phyloP scores from a whole-genome alignment of 208 protist genomes.

The Borovskyia barvae region DNA sequence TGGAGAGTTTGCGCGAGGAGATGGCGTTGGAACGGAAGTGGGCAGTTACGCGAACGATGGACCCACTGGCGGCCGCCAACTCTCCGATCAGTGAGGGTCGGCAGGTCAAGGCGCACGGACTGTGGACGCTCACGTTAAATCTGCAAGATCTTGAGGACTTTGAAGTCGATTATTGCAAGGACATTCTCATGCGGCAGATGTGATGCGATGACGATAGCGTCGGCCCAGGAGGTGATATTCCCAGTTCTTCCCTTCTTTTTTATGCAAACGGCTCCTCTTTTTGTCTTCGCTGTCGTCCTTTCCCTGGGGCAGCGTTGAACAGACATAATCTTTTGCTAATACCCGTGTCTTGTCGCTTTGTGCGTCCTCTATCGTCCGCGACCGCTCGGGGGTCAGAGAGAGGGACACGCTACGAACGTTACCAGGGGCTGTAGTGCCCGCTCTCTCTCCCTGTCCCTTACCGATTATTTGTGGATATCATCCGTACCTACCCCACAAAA shows the following conservation, averaged over 20 bases:
- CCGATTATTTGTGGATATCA: too few species aligned
- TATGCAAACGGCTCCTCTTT: too few species aligned
- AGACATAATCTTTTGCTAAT: too few species aligned
- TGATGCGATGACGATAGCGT: conserved; percentile 15
- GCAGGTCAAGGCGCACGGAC: conserved; percentile 69
- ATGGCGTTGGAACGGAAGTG: conserved; percentile 88
- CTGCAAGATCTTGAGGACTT: conserved; percentile 90
- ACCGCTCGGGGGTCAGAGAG: too few species aligned
- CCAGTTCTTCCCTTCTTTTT: neutral
- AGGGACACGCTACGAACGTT: too few species aligned
- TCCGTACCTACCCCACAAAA: too few species aligned
- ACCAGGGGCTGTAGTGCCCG: too few species aligned
- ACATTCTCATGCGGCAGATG: conserved; percentile 72
- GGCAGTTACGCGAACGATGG: conserved; percentile 81
- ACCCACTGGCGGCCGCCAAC: conserved; percentile 72
- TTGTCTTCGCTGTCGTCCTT: too few species aligned
- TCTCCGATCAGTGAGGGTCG: conserved; percentile 85
- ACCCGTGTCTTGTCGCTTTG: neutral
- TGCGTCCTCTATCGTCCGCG: neutral
- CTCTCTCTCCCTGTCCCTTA: too few species aligned
- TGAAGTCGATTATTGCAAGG: conserved; percentile 91
- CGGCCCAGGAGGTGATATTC: neutral
- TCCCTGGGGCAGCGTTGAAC: too few species aligned
- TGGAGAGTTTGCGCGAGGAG: conserved; percentile 72
- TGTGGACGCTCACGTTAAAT: conserved; percentile 90